Percentiles rank a stretch among this genome's conserved stretches.
These are phyloP conservation scores for Microthlaspi erraticum DNA, from an alignment of 345 rosid species.

Conservation along the genomic window DNA sequence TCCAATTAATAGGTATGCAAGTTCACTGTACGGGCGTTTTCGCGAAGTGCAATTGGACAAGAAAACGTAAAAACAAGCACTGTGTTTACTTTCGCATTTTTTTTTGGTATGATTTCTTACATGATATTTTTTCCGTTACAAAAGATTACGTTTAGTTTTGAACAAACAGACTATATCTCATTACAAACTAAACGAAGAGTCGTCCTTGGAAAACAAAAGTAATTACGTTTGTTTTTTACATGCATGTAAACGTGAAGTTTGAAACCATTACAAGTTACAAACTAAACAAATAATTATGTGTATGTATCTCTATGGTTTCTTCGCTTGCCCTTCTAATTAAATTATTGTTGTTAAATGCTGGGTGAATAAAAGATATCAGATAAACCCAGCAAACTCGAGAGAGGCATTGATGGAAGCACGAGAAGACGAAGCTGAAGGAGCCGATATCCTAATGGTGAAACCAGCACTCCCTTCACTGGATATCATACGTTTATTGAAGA, in stretches of 20 bases:
- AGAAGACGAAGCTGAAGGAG: constrained; percentile 48
- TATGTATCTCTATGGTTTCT: not conserved
- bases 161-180: too few relatives aligned
- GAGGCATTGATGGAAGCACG: constrained; percentile 78
- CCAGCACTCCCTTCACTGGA: constrained; percentile 91
- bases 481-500: constrained; percentile 76
- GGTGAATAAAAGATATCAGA: constrained; percentile 69
- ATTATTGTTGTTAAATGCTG: constrained; percentile 39
- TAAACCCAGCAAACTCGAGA: constrained; percentile 89
- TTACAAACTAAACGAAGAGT: not conserved
- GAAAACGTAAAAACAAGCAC: constrained; percentile 64
- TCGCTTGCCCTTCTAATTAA: too few relatives aligned
- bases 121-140: too few relatives aligned
- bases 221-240: too few relatives aligned
- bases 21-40: constrained; percentile 94
- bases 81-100: too few relatives aligned
- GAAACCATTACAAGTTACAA: too few relatives aligned
- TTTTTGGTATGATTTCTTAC: too few relatives aligned
- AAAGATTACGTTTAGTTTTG: too few relatives aligned
- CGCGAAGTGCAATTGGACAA: constrained; percentile 84
- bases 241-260: too few relatives aligned
- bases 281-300: not conserved
- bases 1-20: constrained; percentile 68
- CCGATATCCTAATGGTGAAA: constrained; percentile 85
- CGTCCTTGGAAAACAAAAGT: too few relatives aligned